Evolutionary conservation across 164 flowering plant genomes (phyloP).

Genomic region (Warburgia ugandensis): DNA sequence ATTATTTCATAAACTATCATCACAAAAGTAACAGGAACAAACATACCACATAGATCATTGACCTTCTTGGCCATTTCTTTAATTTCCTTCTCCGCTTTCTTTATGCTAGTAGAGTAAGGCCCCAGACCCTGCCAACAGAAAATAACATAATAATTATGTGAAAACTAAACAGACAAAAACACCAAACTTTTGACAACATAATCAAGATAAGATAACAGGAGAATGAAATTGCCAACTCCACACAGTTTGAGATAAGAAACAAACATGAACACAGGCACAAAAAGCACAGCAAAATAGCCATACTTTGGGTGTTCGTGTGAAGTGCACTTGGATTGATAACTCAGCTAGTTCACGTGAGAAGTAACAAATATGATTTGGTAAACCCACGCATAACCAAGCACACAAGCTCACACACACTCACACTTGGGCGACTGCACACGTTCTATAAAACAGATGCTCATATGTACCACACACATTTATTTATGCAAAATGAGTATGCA

Average conservation of each 20-base stretch:
- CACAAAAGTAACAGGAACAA: background rate
- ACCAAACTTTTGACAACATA: background rate
- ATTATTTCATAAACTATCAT: background rate
- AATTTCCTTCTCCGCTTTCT: conserved; percentile 86
- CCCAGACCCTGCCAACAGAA: conserved; percentile 69
- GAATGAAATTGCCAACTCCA: background rate
- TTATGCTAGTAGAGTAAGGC: conserved; percentile 74
- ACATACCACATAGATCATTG: conserved; percentile 89
- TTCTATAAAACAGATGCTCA: too few species aligned
- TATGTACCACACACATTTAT: too few species aligned
- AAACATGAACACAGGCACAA: background rate
- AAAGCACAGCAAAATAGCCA: background rate
- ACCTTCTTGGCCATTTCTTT: conserved; percentile 92
- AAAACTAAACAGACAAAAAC: background rate
- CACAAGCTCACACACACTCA: too few species aligned
- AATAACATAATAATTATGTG: background rate
- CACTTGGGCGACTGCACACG: too few species aligned
- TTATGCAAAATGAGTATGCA: too few species aligned
- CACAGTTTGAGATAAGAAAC: background rate
- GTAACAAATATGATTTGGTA: too few species aligned
- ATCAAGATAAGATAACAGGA: background rate
- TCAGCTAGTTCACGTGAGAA: too few species aligned
- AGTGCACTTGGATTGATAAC: too few species aligned
- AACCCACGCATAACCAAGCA: too few species aligned
- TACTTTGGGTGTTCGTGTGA: too few species aligned